Percentiles rank a stretch among this genome's conserved stretches.
Evolutionary conservation across 2,329 filamentous ascomycete species (phyloP).

Genomic region (Ceratocystis cubensis): DNA sequence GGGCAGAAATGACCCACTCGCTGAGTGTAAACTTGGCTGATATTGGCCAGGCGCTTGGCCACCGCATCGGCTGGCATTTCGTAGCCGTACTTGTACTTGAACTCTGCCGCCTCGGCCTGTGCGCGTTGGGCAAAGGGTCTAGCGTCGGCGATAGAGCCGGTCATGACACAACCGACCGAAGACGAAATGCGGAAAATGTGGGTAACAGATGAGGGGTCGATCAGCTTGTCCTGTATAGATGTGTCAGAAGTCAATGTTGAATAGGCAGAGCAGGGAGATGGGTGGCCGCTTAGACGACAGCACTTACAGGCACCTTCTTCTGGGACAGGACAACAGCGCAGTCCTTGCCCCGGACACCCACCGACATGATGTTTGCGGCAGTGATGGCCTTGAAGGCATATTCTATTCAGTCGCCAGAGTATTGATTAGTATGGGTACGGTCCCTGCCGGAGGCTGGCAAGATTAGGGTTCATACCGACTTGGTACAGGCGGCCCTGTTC

Average conservation of each 20-base stretch:
- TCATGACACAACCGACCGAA: constrained; percentile 96
- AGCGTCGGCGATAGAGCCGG: constrained; percentile 94
- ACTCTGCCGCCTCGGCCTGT: constrained; percentile 90
- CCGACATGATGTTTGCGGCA: constrained; percentile 95
- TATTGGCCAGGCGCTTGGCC: constrained; percentile 94
- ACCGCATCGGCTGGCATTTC: constrained; percentile 98
- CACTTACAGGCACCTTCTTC: constrained; percentile 94
- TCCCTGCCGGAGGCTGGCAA: background rate
- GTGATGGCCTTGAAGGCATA: constrained; percentile 99
- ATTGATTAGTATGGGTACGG: background rate
- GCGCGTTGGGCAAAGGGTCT: constrained; percentile 85
- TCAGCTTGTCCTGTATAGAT: constrained; percentile 75
- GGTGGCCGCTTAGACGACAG: background rate
- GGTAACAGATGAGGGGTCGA: constrained; percentile 91
- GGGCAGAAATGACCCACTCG: constrained; percentile 44
- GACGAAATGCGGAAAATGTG: constrained; percentile 96
- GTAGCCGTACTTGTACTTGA: constrained; percentile 97
- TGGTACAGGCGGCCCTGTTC: constrained; percentile 97
- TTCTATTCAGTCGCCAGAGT: constrained; percentile 44
- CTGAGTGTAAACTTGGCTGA: constrained; percentile 98
- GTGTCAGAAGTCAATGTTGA: background rate
- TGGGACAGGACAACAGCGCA: constrained; percentile 95
- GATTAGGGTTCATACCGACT: constrained; percentile 61
- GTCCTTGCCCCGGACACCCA: constrained; percentile 90
- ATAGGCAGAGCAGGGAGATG: background rate